phyloP scores from a whole-genome alignment of 495 filamentous ascomycete species.

The Aspergillus mulundensis region DNA sequence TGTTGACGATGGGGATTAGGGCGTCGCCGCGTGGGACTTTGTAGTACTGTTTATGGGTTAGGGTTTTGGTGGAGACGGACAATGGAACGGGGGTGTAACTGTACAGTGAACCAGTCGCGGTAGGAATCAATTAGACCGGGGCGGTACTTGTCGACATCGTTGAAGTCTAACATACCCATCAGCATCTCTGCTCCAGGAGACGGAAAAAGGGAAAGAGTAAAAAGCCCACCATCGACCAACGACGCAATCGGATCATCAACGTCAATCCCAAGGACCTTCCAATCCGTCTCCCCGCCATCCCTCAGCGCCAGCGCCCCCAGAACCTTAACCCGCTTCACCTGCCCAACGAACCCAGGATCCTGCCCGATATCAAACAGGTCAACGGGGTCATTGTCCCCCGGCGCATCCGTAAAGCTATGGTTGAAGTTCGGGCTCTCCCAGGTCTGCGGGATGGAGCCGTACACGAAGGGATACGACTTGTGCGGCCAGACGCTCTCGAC shows the following conservation, averaged over 20 bases:
- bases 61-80: not conserved
- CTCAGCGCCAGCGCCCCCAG: slow-evolving; percentile 1
- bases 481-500: slow-evolving; percentile 1
- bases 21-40: slow-evolving; percentile 3
- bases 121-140: not conserved
- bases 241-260: not conserved
- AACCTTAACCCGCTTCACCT: slow-evolving; percentile 4
- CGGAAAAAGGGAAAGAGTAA: not conserved
- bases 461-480: slow-evolving; percentile 3
- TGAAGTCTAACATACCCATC: not conserved
- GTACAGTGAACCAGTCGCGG: slow-evolving; percentile 4
- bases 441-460: slow-evolving; percentile 4
- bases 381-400: slow-evolving; percentile 1
- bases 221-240: not conserved
- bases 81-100: not conserved
- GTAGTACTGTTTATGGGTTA: slow-evolving; percentile 1
- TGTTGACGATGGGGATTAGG: not conserved
- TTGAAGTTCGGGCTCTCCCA: slow-evolving; percentile 5
- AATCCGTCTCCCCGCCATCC: slow-evolving; percentile 4
- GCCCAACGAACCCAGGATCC: not conserved
- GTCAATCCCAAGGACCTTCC: slow-evolving; percentile 3
- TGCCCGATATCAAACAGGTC: slow-evolving; percentile 6
- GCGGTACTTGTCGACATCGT: slow-evolving; percentile 4
- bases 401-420: not conserved
- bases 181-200: too few species aligned